Evolutionary conservation across 495 filamentous ascomycete species (phyloP), one percentile per base, ranked within the genome.

Genomic region (Aspergillus olivimuriae): DNA sequence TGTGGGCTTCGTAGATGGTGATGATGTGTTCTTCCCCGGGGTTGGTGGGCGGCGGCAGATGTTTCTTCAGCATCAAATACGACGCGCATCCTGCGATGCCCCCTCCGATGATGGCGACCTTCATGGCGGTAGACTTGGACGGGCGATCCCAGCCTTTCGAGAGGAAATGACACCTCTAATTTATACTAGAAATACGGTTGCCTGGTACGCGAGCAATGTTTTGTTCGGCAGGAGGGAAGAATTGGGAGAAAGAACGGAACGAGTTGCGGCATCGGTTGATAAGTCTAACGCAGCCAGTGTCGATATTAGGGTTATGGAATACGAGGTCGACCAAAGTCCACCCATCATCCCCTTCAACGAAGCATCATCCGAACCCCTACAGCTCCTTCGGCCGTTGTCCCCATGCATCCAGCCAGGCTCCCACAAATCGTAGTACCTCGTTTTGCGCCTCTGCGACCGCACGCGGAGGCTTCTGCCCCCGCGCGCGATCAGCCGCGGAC

Each of bases 341-440:
- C n/a, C n/a, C n/a, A n/a, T n/a, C n/a, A n/a, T n/a, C n/a, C n/a
- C n/a, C n/a, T n/a, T n/a, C n/a, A n/a, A n/a, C n/a, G n/a, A n/a
- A n/a, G n/a, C n/a, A n/a, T n/a, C n/a, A n/a, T n/a, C n/a, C n/a
- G n/a, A n/a, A n/a, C n/a, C n/a, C n/a, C n/a, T n/a, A n/a, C n/a
- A n/a, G n/a, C n/a, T n/a, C n/a, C n/a, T n/a, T n/a, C n/a, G n/a
- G n/a, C n/a, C n/a, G n/a, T 28, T 28, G 0, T 39, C 60, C 47
- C 69, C 73, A 82, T 55, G 83, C 76, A 49, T 68, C 49, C 68
- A 87, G 51, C 84, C 84, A 89, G 36, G 59, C 72, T 53, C 74
- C 60, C 31, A 87, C 83, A 60, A 86, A 84, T 24, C 57, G 48
- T 10, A 68, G 58, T 57, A 83, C 72, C 43, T 70, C 50, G 43